Evolutionary conservation across 805 yeast genomes (phyloP).

Genomic region (Schwanniomyces sp.): DNA sequence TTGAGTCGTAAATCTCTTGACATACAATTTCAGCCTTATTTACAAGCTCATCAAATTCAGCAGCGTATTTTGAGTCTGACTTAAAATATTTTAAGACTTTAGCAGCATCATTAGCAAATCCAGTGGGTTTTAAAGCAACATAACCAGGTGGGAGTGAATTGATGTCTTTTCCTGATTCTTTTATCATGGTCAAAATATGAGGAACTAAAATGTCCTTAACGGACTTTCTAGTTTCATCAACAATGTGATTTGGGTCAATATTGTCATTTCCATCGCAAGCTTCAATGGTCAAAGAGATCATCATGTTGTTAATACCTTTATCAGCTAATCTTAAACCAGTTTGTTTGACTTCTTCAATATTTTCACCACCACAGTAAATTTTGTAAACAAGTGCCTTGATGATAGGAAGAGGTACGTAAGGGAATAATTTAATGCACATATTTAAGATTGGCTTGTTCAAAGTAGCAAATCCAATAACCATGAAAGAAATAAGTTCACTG

Average conservation of each 20-base stretch:
- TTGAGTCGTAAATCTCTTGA: conserved; percentile 53
- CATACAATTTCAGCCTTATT: conserved; percentile 66
- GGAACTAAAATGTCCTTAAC: conserved; percentile 69
- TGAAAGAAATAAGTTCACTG: conserved; percentile 60
- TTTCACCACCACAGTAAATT: conserved; percentile 90
- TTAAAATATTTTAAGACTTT: conserved; percentile 64
- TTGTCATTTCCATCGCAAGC: conserved; percentile 80
- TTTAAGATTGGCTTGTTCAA: conserved; percentile 61
- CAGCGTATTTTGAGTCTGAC: conserved; percentile 45
- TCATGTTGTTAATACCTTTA: conserved; percentile 89
- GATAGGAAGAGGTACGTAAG: conserved; percentile 69
- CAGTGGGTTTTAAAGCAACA: conserved; percentile 92
- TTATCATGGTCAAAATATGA: conserved; percentile 62
- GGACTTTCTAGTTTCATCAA: conserved; percentile 63
- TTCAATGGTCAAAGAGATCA: conserved; percentile 91
- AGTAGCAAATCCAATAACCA: conserved; percentile 70
- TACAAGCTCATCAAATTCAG: conserved; percentile 57
- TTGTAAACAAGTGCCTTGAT: conserved; percentile 75
- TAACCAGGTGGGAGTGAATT: conserved; percentile 86
- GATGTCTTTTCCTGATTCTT: conserved; percentile 43
- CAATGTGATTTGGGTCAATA: conserved; percentile 58
- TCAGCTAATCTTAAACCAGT: conserved; percentile 68
- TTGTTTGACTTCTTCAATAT: conserved; percentile 61
- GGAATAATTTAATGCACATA: conserved; percentile 63
- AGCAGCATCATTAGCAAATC: conserved; percentile 76